Base-by-base conservation (phyloP, 306 rosid species). In the Ammopiptanthus mongolicus region DNA sequence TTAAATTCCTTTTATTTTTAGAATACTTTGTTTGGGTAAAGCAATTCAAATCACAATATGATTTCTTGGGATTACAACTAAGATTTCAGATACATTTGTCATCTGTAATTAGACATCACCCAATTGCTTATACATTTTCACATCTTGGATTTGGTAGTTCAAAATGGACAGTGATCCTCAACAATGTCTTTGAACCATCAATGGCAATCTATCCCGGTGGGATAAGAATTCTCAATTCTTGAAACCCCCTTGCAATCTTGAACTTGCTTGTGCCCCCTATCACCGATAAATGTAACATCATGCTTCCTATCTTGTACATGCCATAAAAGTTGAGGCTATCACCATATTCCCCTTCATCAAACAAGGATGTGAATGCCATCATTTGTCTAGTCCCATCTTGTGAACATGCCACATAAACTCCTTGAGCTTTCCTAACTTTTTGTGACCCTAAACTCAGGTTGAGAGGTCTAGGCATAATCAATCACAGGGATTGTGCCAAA, bases 341-440 rank as follows among this genome's bases (percentile, higher is more conserved):
- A 14, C 94, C 98, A 55, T 91, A 93, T 25, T 93, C 97, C 33
- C 98, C 98, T 78, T 95, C 97, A 84, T 94, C 97, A 75, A 94
- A 80, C 83, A 91, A 37, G 4, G 91, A 91, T 37, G 98, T 94
- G 44, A 91, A 91, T 3, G 85, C 83, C 96, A 94, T 91, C 98
- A 94, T 94, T 85, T 91, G 94, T 17, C 87, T 51, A 15, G 77
- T 62, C 71, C 96, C 95, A 79, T 91, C 90, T 23, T 87, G 96
- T 2, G 97, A 91, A 71, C 95, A 88, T 13, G 97, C 98, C 77
- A 91, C 90, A 71, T 94, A 94, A 9, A 91, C 95, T 6, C 95
- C 97, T 37, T 87, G 95, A 22, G 93, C 96, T 76, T 84, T 84
- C 50, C 95, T 93, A 25, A 91, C 61, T 1, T 78, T 75, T 11